phyloP scores from a whole-genome alignment of 306 rosid genomes.

The Prunus dulcis region DNA sequence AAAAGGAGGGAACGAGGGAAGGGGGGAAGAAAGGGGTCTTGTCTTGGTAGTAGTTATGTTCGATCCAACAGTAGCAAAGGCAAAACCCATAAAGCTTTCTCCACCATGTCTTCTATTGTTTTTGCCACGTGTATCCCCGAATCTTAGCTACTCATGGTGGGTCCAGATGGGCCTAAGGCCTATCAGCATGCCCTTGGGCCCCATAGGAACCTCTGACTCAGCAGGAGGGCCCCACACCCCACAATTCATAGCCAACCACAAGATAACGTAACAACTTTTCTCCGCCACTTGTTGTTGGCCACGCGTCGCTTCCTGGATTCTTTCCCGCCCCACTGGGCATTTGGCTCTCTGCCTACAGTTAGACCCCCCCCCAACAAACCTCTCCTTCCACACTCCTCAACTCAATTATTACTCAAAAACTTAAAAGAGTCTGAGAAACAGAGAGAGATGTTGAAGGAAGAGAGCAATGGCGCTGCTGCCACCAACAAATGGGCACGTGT shows the following conservation, averaged over 20 bases:
- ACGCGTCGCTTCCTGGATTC: constrained; percentile 60
- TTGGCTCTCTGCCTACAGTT: not conserved
- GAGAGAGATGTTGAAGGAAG: constrained; percentile 42
- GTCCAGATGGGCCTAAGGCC: not conserved
- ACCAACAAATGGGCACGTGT: constrained; percentile 47
- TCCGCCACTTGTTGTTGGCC: constrained; percentile 46
- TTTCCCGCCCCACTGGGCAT: constrained; percentile 19
- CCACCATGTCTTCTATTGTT: not conserved
- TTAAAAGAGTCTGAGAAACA: not conserved
- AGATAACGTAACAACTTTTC: constrained; percentile 45
- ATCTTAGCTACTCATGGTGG: constrained; percentile 2
- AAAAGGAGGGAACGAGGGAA: too few relatives aligned
- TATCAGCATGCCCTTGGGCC: not conserved
- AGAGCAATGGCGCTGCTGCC: constrained; percentile 7
- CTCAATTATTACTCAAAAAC: not conserved
- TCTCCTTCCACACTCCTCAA: not conserved
- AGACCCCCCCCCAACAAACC: not conserved
- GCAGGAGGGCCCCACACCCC: constrained; percentile 28
- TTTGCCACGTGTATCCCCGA: constrained; percentile 1
- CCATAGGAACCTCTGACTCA: constrained; percentile 4
- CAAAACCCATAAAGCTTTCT: not conserved
- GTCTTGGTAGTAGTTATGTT: not conserved
- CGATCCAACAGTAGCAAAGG: not conserved
- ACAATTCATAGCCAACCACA: constrained; percentile 52
- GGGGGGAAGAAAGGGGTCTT: too few relatives aligned